These are phyloP conservation scores for Chimonanthus praecox DNA, from an alignment of 164 flowering plant species.

Conservation along the genomic window DNA sequence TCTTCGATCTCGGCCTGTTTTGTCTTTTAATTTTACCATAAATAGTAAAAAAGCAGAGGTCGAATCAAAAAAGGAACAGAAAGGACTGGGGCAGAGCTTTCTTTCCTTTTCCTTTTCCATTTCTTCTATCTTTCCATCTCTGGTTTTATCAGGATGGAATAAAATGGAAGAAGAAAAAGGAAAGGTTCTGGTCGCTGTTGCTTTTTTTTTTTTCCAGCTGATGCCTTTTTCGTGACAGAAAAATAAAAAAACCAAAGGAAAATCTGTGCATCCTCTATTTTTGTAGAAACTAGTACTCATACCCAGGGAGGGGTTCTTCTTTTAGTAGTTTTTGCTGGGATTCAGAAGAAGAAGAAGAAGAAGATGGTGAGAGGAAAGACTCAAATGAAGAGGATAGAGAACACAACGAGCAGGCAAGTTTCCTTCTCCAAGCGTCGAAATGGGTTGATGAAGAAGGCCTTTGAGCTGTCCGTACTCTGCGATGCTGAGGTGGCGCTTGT, in stretches of 20 bases:
- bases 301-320: not conserved
- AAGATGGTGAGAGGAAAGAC: conserved; percentile 10
- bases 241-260: too few species aligned
- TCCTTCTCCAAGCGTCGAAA: conserved; percentile 5
- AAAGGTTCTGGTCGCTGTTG: not conserved
- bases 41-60: too few species aligned
- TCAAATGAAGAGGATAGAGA: conserved; percentile 10
- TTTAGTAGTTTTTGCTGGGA: not conserved
- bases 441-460: conserved; percentile 8
- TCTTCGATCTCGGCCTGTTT: too few species aligned
- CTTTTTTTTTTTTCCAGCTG: not conserved
- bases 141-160: not conserved
- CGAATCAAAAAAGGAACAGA: too few species aligned
- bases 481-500: conserved; percentile 7
- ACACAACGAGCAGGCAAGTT: conserved; percentile 7
- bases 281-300: not conserved
- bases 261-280: not conserved
- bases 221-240: not conserved
- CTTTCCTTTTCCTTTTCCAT: too few species aligned
- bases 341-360: not conserved
- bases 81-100: too few species aligned
- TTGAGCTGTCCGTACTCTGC: conserved; percentile 9
- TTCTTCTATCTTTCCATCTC: too few species aligned
- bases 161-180: not conserved
- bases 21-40: too few species aligned